Conservation (phyloP, 2,329 filamentous ascomycete species). For the Diaporthe nobilis region DNA sequence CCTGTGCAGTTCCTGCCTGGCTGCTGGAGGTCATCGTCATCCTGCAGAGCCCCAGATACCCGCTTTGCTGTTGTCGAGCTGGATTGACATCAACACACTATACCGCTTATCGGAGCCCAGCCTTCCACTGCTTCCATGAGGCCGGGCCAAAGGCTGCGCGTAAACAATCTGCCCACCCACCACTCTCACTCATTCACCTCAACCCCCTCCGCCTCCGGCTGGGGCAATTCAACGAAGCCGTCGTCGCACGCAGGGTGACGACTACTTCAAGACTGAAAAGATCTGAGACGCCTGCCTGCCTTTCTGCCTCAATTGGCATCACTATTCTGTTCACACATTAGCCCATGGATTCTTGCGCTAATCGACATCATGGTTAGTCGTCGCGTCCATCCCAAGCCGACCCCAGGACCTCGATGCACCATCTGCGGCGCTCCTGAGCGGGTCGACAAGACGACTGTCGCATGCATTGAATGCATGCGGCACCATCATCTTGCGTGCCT, state of each 20-base stretch:
- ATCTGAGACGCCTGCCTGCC: constrained; percentile 71
- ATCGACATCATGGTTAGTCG: constrained; percentile 34
- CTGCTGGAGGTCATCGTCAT: constrained; percentile 28
- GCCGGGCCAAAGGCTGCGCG: constrained; percentile 72
- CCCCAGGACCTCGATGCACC: constrained; percentile 24
- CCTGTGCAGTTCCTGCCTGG: constrained; percentile 34
- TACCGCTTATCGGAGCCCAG: constrained; percentile 68
- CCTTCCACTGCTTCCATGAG: constrained; percentile 60
- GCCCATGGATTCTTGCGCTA: constrained; percentile 34
- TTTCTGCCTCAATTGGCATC: not conserved
- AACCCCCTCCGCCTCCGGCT: not conserved
- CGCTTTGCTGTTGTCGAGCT: constrained; percentile 40
- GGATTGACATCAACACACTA: constrained; percentile 43
- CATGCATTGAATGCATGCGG: constrained; percentile 44
- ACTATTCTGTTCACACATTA: constrained; percentile 42
- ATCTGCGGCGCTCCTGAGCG: constrained; percentile 38
- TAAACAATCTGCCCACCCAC: constrained; percentile 55
- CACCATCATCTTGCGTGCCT: constrained; percentile 47
- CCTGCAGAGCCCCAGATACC: constrained; percentile 42
- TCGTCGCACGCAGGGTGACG: constrained; percentile 65
- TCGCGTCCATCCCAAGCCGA: constrained; percentile 12
- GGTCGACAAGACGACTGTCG: constrained; percentile 44
- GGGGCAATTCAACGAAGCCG: constrained; percentile 59
- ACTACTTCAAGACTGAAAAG: constrained; percentile 77
- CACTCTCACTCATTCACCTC: constrained; percentile 8